phyloP scores from a whole-genome alignment of 345 rosid species.

The Eucalyptus sp. region DNA sequence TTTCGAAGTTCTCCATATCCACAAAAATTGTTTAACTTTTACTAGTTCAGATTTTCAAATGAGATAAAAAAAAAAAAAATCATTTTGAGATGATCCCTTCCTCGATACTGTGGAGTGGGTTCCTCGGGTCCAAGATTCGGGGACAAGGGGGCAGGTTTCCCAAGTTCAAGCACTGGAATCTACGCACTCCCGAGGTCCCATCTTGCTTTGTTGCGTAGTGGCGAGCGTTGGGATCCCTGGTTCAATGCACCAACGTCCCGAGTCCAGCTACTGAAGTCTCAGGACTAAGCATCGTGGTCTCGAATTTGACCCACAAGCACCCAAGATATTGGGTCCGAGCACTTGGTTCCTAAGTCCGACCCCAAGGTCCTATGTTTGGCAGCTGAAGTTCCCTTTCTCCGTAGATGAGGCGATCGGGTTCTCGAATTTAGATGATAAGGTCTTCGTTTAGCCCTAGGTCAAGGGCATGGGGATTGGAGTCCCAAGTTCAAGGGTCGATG shows the following conservation, averaged over 20 bases:
- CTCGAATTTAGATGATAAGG: background rate
- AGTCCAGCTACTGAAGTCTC: background rate
- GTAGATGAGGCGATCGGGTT: rapidly evolving
- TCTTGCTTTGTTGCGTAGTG: background rate
- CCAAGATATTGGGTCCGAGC: background rate
- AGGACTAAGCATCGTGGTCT: background rate
- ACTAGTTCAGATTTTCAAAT: background rate
- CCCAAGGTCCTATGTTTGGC: background rate
- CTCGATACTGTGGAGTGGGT: background rate
- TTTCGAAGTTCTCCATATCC: background rate
- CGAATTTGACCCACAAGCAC: background rate
- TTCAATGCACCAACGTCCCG: background rate
- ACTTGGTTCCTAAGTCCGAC: background rate
- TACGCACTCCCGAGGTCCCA: background rate
- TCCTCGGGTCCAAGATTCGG: too few species aligned
- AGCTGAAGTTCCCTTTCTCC: too few species aligned
- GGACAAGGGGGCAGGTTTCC: too few species aligned
- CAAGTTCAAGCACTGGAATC: background rate
- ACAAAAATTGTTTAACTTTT: background rate
- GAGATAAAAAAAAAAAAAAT: background rate
- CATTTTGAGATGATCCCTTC: background rate
- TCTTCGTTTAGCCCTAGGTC: background rate
- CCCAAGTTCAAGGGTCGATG: background rate
- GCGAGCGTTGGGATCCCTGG: background rate
- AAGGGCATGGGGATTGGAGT: background rate